Evolutionary conservation across 2,329 filamentous ascomycete genomes (phyloP).

Genomic region (Huntiella abstrusa): DNA sequence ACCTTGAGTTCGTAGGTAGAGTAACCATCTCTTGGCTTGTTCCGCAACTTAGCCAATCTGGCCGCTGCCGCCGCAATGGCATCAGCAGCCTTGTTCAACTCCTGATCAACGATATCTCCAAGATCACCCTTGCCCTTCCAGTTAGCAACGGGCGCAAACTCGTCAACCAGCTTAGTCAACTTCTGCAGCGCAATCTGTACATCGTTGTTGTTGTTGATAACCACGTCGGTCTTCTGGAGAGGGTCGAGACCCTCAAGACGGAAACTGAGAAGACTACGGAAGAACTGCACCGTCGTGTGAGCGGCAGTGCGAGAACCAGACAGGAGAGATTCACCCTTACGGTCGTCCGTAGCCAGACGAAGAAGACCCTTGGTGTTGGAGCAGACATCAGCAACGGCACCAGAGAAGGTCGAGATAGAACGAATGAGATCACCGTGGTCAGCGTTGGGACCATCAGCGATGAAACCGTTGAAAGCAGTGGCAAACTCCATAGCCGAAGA

Average conservation of each 20-base stretch:
- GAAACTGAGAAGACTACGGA: slow-evolving; percentile 86
- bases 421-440: slow-evolving; percentile 83
- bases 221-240: slow-evolving; percentile 85
- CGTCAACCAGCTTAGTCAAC: slow-evolving; percentile 81
- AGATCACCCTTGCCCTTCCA: slow-evolving; percentile 68
- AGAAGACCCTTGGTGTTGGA: slow-evolving; percentile 93
- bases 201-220: slow-evolving; percentile 94
- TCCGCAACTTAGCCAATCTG: slow-evolving; percentile 77
- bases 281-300: slow-evolving; percentile 77
- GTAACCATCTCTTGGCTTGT: slow-evolving; percentile 89
- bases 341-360: slow-evolving; percentile 84
- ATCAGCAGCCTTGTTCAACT: slow-evolving; percentile 83
- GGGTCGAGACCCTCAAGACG: slow-evolving; percentile 78
- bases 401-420: slow-evolving; percentile 75
- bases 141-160: slow-evolving; percentile 66
- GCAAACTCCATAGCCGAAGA: slow-evolving; percentile 92
- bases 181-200: slow-evolving; percentile 87
- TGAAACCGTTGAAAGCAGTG: slow-evolving; percentile 95
- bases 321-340: slow-evolving; percentile 74
- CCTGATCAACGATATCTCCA: slow-evolving; percentile 78
- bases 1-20: slow-evolving; percentile 93
- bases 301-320: slow-evolving; percentile 70
- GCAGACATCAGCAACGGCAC: slow-evolving; percentile 80
- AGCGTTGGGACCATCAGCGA: slow-evolving; percentile 86
- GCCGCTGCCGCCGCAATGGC: slow-evolving; percentile 86